phyloP scores from a whole-genome alignment of 2,329 filamentous ascomycete genomes.

The Trichoderma brevicompactum region DNA sequence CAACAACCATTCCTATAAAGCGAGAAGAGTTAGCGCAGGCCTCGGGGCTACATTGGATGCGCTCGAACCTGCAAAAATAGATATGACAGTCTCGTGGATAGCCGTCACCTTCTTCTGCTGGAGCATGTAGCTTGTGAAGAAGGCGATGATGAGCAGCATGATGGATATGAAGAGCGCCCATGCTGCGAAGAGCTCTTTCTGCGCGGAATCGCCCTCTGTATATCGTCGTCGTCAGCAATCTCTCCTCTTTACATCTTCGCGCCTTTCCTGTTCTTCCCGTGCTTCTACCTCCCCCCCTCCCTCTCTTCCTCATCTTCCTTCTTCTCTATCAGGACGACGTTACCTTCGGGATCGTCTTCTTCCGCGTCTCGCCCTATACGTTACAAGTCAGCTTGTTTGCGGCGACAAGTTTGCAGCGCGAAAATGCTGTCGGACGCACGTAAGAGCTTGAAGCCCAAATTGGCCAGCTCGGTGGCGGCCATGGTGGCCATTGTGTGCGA shows the following conservation, averaged over 20 bases:
- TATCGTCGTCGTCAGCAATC: constrained; percentile 20
- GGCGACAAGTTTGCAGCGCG: not conserved
- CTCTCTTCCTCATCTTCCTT: not conserved
- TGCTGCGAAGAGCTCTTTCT: constrained; percentile 94
- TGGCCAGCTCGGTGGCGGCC: constrained; percentile 36
- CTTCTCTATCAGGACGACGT: constrained; percentile 27
- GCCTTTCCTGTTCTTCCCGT: not conserved
- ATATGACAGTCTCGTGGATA: constrained; percentile 96
- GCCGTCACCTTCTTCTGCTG: constrained; percentile 97
- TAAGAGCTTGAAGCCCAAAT: constrained; percentile 41
- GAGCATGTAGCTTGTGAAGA: constrained; percentile 96
- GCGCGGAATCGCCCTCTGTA: constrained; percentile 73
- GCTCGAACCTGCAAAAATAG: constrained; percentile 83
- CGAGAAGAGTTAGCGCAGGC: not conserved
- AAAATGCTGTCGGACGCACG: constrained; percentile 34
- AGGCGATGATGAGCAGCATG: constrained; percentile 86
- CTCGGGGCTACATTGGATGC: not conserved
- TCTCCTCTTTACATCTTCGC: not conserved
- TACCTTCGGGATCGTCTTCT: constrained; percentile 44
- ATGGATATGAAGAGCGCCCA: constrained; percentile 98
- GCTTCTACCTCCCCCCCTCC: not conserved
- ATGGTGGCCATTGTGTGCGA: constrained; percentile 30
- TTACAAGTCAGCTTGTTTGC: not conserved
- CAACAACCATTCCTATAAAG: constrained; percentile 86
- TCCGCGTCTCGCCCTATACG: constrained; percentile 34